phyloP scores from a whole-genome alignment of 768 basidiomycete species.

The Ramaria rubella region DNA sequence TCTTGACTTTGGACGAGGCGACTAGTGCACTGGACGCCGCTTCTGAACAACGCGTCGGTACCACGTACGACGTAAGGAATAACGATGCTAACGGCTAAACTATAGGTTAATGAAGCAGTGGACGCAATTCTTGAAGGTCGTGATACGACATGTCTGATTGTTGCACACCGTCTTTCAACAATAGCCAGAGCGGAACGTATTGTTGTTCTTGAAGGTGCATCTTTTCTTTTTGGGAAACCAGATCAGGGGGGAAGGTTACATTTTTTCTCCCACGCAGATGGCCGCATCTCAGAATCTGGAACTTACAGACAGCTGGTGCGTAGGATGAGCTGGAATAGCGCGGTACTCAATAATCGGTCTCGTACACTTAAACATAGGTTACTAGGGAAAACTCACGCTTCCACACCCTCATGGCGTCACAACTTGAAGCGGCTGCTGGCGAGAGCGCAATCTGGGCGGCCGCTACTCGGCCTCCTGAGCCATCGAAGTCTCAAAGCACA shows the following conservation, averaged over 20 bases:
- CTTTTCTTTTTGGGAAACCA: not conserved
- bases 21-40: constrained; percentile 85
- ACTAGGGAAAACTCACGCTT: constrained; percentile 69
- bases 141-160: constrained; percentile 82
- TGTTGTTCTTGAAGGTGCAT: constrained; percentile 78
- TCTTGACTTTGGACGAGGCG: constrained; percentile 86
- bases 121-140: constrained; percentile 76
- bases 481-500: not conserved
- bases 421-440: constrained; percentile 48
- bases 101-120: constrained; percentile 80
- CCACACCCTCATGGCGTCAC: constrained; percentile 83
- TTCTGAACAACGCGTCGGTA: constrained; percentile 68
- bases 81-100: not conserved
- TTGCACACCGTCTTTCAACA: constrained; percentile 85
- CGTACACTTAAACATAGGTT: constrained; percentile 36
- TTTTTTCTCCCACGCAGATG: constrained; percentile 40
- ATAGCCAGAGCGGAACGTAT: constrained; percentile 87
- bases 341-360: not conserved
- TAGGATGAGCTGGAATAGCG: constrained; percentile 9
- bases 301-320: constrained; percentile 71
- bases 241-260: not conserved
- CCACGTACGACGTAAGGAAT: not conserved
- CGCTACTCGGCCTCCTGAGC: not conserved
- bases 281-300: constrained; percentile 75
- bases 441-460: constrained; percentile 10